Conservation (phyloP, 2,329 filamentous ascomycete species). For the Botryotinia globosa region DNA sequence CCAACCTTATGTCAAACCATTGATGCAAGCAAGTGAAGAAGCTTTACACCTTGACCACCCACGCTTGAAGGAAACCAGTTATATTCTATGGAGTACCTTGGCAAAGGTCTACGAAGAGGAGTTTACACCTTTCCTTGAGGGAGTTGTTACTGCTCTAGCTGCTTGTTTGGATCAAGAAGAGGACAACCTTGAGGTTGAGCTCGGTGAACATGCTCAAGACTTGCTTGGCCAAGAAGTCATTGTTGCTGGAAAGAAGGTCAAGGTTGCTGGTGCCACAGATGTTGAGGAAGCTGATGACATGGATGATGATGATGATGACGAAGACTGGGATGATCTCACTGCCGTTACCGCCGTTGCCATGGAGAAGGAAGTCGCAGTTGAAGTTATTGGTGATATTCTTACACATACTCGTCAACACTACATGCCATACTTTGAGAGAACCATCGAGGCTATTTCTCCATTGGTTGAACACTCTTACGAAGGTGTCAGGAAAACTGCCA, state of each 20-base stretch:
- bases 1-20: conserved; percentile 83
- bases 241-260: conserved; percentile 80
- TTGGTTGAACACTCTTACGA: conserved; percentile 89
- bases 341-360: conserved; percentile 86
- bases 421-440: conserved; percentile 84
- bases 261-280: conserved; percentile 65
- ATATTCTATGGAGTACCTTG: conserved; percentile 93
- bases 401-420: conserved; percentile 78
- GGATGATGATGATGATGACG: conserved; percentile 71
- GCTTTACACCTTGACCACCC: conserved; percentile 85
- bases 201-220: conserved; percentile 71
- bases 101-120: conserved; percentile 89
- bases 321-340: conserved; percentile 79
- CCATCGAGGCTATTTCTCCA: conserved; percentile 74
- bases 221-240: conserved; percentile 74
- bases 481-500: conserved; percentile 86
- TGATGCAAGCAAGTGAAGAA: conserved; percentile 92
- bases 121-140: conserved; percentile 73
- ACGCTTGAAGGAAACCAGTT: conserved; percentile 90
- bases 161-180: conserved; percentile 88
- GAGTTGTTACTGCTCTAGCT: conserved; percentile 76
- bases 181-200: conserved; percentile 71
- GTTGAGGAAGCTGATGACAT: conserved; percentile 58
- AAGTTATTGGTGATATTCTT: conserved; percentile 91
- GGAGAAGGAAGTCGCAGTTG: conserved; percentile 96